phyloP scores from a whole-genome alignment of 164 flowering plant species.

The Nymphaea colorata region DNA sequence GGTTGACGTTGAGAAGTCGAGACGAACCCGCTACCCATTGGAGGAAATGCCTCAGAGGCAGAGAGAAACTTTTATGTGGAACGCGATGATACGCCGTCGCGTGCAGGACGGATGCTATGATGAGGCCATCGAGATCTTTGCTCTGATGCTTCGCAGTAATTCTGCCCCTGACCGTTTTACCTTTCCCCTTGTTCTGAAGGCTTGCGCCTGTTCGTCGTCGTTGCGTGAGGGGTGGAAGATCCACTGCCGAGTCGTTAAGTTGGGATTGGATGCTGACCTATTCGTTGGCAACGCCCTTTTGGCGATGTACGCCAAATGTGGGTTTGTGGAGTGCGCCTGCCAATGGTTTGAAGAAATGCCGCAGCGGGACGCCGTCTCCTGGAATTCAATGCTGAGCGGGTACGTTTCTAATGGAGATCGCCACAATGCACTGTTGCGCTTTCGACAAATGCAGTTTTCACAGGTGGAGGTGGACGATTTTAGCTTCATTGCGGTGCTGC shows the following conservation, averaged over 20 bases:
- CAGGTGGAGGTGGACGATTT: constrained; percentile 32
- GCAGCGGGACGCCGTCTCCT: constrained; percentile 44
- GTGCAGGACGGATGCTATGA: constrained; percentile 19
- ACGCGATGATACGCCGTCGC: constrained; percentile 37
- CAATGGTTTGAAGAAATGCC: constrained; percentile 48
- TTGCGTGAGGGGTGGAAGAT: constrained; percentile 31
- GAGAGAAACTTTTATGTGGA: constrained; percentile 35
- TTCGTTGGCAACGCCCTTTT: constrained; percentile 46
- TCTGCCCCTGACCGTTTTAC: constrained; percentile 34
- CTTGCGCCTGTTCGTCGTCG: constrained; percentile 22
- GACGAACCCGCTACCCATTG: constrained; percentile 34
- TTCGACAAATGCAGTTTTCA: constrained; percentile 26
- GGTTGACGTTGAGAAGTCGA: no score
- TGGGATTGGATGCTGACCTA: constrained; percentile 36
- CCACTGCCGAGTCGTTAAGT: constrained; percentile 32
- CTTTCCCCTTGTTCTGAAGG: constrained; percentile 52
- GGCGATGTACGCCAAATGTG: constrained; percentile 43
- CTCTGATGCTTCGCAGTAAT: constrained; percentile 22
- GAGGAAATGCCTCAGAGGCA: constrained; percentile 14
- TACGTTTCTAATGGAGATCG: constrained; percentile 39
- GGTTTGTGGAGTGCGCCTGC: constrained; percentile 28
- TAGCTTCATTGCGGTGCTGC: constrained; percentile 28
- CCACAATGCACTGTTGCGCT: constrained; percentile 20
- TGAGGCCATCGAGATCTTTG: constrained; percentile 25
- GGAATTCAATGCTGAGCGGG: constrained; percentile 68